Percentiles rank a stretch among this genome's conserved stretches.
These are phyloP conservation scores for Globisporangium heterothallicum DNA, from an alignment of 352 stramenopile genomes.

Conservation along the genomic window DNA sequence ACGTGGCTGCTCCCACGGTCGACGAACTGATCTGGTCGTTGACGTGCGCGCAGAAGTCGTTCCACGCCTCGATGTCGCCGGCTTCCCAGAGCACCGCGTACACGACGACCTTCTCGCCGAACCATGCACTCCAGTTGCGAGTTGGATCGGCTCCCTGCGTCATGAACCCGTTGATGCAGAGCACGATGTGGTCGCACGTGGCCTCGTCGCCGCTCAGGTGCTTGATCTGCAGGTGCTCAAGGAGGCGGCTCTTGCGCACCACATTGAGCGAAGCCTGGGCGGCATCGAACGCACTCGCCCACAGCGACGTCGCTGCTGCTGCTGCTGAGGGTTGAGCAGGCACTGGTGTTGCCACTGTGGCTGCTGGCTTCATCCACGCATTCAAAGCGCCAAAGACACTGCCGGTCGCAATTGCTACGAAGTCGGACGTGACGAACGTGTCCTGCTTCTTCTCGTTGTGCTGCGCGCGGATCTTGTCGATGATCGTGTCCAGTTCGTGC, in stretches of 20 bases:
- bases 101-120: slow-evolving; percentile 28
- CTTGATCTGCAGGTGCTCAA: slow-evolving; percentile 66
- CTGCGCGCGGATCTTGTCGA: slow-evolving; percentile 39
- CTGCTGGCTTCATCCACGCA: slow-evolving; percentile 48
- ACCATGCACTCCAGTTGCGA: slow-evolving; percentile 61
- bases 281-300: slow-evolving; percentile 67
- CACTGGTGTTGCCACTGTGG: slow-evolving; percentile 4
- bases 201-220: slow-evolving; percentile 59
- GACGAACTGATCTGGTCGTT: slow-evolving; percentile 53
- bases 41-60: slow-evolving; percentile 71
- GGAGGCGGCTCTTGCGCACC: slow-evolving; percentile 45
- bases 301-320: slow-evolving; percentile 29
- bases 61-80: slow-evolving; percentile 63
- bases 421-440: slow-evolving; percentile 41
- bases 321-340: neutral
- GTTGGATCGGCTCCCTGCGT: slow-evolving; percentile 64
- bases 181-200: slow-evolving; percentile 48
- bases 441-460: slow-evolving; percentile 49
- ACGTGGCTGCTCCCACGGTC: slow-evolving; percentile 28
- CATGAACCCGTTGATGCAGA: slow-evolving; percentile 88
- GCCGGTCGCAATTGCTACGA: slow-evolving; percentile 55
- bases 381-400: slow-evolving; percentile 63
- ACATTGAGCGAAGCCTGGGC: slow-evolving; percentile 74
- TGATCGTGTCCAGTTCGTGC: slow-evolving; percentile 37
- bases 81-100: slow-evolving; percentile 81